A percentile compares a stretch with the other conserved stretches of the same genome.
Conservation (phyloP, 1,284 basidiomycete genomes). For the Neonothopanus nambi region DNA sequence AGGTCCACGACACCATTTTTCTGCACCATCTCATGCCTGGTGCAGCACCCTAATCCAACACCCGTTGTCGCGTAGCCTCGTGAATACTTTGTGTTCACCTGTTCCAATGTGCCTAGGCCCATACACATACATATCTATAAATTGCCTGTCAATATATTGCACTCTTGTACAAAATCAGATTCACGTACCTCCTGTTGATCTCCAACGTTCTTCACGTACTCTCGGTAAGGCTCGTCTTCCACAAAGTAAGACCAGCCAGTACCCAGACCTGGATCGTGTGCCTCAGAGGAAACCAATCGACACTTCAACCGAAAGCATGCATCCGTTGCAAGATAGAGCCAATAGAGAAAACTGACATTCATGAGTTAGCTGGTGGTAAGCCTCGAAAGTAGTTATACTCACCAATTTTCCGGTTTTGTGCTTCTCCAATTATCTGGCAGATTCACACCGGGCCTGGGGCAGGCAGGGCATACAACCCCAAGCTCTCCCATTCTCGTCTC, state of each 20-base stretch:
- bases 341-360: background rate
- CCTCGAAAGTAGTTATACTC: background rate
- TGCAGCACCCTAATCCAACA: conserved; percentile 1
- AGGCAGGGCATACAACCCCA: conserved; percentile 18
- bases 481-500: conserved; percentile 10
- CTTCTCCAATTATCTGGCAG: conserved; percentile 18
- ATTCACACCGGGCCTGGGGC: conserved; percentile 22
- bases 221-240: background rate
- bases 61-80: background rate
- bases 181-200: too few relatives aligned
- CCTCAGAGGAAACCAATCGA: background rate
- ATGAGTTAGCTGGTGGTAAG: too few relatives aligned
- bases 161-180: too few relatives aligned
- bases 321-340: background rate
- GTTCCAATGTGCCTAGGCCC: too few relatives aligned
- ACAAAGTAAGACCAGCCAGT: background rate
- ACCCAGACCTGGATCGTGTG: background rate
- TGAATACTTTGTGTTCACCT: conserved; percentile 4
- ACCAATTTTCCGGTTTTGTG: background rate
- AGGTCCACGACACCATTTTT: conserved; percentile 1
- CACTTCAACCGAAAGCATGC: conserved; percentile 6
- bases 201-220: background rate
- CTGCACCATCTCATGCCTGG: conserved; percentile 1
- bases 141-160: too few relatives aligned
- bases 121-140: too few relatives aligned